Percentiles rank a stretch among this genome's conserved stretches.
Conservation (phyloP, 75 land plant genomes). For the Pseudotsuga menziesii region DNA sequence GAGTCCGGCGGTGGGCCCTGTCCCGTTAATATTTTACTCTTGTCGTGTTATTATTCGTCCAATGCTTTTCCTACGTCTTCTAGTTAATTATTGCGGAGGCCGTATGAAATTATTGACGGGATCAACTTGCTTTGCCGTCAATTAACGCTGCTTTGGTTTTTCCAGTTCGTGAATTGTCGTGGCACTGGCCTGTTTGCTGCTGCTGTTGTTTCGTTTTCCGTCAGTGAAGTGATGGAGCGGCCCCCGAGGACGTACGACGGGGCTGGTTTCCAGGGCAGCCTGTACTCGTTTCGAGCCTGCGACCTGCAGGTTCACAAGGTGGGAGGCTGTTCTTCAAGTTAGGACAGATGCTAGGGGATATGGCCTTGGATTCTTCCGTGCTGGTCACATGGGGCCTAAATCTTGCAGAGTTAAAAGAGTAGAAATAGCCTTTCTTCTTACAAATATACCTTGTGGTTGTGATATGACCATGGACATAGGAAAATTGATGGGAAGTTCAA, state of each 20-base stretch:
- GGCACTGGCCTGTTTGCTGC: not conserved
- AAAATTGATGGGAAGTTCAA: too few species aligned
- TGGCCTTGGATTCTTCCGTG: too few species aligned
- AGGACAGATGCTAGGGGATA: too few species aligned
- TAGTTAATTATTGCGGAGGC: too few species aligned
- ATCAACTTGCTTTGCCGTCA: not conserved
- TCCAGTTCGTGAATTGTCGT: not conserved
- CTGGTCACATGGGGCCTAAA: too few species aligned
- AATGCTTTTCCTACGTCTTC: too few species aligned
- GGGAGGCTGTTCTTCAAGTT: too few species aligned
- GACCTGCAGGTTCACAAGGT: constrained; percentile 9
- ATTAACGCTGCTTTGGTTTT: not conserved
- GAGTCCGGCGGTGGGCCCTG: not conserved
- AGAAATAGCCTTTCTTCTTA: too few species aligned
- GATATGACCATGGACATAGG: too few species aligned
- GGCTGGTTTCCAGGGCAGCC: too few species aligned
- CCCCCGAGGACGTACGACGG: not conserved
- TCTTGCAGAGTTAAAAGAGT: too few species aligned
- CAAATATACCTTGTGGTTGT: too few species aligned
- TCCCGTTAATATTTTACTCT: not conserved
- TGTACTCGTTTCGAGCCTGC: not conserved
- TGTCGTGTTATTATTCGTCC: not conserved
- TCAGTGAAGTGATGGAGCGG: not conserved
- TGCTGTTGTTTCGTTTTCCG: not conserved
- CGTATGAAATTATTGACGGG: not conserved